Evolutionary conservation across 2,329 filamentous ascomycete species (phyloP).

Genomic region (Ophiocordyceps unilateralis): DNA sequence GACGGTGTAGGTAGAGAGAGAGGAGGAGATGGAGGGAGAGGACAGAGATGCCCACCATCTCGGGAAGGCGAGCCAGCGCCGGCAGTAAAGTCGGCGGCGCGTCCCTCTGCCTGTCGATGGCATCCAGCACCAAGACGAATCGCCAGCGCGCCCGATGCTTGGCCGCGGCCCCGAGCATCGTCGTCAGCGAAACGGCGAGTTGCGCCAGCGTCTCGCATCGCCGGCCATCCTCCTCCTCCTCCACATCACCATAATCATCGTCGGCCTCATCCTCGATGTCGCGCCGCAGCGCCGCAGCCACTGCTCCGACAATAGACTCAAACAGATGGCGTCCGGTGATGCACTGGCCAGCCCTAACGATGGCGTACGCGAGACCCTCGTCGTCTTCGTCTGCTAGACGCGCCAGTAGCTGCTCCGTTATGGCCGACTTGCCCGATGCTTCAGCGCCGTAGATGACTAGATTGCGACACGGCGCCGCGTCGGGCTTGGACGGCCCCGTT

Average conservation of each 20-base stretch:
- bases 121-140: slow-evolving; percentile 76
- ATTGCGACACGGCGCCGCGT: slow-evolving; percentile 52
- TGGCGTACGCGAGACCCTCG: slow-evolving; percentile 36
- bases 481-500: slow-evolving; percentile 30
- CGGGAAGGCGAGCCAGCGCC: slow-evolving; percentile 64
- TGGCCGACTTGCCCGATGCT: slow-evolving; percentile 69
- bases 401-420: slow-evolving; percentile 35
- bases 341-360: slow-evolving; percentile 57
- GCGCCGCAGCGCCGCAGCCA: slow-evolving; percentile 33
- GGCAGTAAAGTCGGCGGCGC: slow-evolving; percentile 62
- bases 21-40: not conserved
- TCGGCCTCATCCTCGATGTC: too few relatives aligned
- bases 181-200: slow-evolving; percentile 54
- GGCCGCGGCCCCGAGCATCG: slow-evolving; percentile 33
- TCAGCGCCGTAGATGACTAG: slow-evolving; percentile 71
- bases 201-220: slow-evolving; percentile 70
- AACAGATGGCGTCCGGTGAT: slow-evolving; percentile 64
- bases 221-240: slow-evolving; percentile 10
- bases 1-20: not conserved
- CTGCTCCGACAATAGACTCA: slow-evolving; percentile 48
- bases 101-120: slow-evolving; percentile 71
- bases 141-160: slow-evolving; percentile 24
- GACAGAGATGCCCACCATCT: slow-evolving; percentile 40
- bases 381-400: slow-evolving; percentile 7
- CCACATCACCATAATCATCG: slow-evolving; percentile 5